Base-by-base conservation (phyloP, 108 stramenopile genomes). In the Fragilariopsis cylindrus region DNA sequence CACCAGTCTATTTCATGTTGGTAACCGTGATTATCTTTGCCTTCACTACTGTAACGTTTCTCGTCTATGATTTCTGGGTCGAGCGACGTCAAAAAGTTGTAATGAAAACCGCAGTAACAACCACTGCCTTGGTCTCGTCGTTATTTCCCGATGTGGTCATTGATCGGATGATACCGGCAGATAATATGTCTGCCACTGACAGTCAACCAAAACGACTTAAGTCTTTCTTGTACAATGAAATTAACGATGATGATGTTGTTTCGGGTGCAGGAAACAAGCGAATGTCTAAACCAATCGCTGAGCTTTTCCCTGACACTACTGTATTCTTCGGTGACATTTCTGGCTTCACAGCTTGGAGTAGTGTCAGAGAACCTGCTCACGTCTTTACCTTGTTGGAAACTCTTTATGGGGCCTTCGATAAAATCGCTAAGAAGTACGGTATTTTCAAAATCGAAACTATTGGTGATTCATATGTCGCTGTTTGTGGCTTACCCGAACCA, bases 1-100 rank as follows among this genome's bases (percentile, higher is more conserved):
- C 44, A 16, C 75, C 79, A 8, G 19, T 60, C 3, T 42, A 21
- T 13, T 55, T 68, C 60, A 11, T 75, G n/a, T 42, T 73, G 42
- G 42, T 65, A 3, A 46, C 74, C 7, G 74, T 45, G 12, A 50
- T 21, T 42, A 57, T 77, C 46, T 81, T 81, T 69, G 43, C 73
- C 30, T 66, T 76, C 9, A 77, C 81, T 6, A 55, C 72, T 53
- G 47, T 48, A 13, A 58, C 68, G 3, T 81, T 81, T 52, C 16
- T 69, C 15, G 13, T 77, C 16, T 81, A 81, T 41, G 76, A 81
- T 43, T 76, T 54, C 30, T 48, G 72, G 56, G 81, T 81, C 4
- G 76, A 81, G 67, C 45, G 53, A 19, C 66, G 78, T 18, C 71
- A 72, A 49, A 69, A 46, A 21, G 46, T 46, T 6, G 71, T 79